A percentile compares a stretch with the other conserved stretches of the same genome.
These are phyloP conservation scores for Helotiales sp. DNA, from an alignment of 2,329 filamentous ascomycete species.

Conservation along the genomic window DNA sequence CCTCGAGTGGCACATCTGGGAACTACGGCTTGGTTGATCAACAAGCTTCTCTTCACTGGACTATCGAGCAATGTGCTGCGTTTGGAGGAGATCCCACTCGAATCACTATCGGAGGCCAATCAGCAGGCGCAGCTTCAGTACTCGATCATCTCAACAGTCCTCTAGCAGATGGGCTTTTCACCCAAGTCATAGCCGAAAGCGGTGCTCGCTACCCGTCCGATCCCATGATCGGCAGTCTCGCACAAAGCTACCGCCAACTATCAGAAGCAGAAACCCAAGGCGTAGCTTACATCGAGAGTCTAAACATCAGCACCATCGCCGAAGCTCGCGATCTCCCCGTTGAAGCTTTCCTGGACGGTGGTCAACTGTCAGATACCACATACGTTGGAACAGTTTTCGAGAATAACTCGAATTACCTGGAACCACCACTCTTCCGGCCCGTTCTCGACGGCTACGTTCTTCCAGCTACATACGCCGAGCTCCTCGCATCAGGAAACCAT, in stretches of 20 bases:
- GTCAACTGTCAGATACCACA: conserved; percentile 23
- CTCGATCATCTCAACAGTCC: conserved; percentile 31
- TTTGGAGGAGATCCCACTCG: conserved; percentile 69
- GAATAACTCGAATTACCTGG: conserved; percentile 20
- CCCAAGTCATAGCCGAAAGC: conserved; percentile 35
- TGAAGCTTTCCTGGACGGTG: conserved; percentile 18
- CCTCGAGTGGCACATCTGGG: conserved; percentile 38
- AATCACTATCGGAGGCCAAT: conserved; percentile 66
- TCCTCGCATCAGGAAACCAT: conserved; percentile 23
- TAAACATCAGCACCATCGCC: conserved; percentile 27
- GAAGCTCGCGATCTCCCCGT: conserved; percentile 24
- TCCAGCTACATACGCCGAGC: conserved; percentile 24
- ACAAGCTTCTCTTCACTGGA: conserved; percentile 49
- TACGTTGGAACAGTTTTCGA: conserved; percentile 29
- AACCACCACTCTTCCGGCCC: conserved; percentile 32
- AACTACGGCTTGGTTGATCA: conserved; percentile 73
- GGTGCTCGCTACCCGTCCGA: conserved; percentile 35
- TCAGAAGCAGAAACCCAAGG: conserved; percentile 24
- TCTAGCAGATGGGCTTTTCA: conserved; percentile 27
- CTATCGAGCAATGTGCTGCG: conserved; percentile 47
- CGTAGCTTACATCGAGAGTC: conserved; percentile 14
- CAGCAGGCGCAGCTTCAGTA: conserved; percentile 50
- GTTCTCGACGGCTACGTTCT: conserved; percentile 36
- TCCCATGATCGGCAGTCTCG: conserved; percentile 31
- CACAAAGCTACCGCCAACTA: conserved; percentile 29